Evolutionary conservation across 2,329 filamentous ascomycete genomes (phyloP).

Genomic region (Tricladium varicosporioides): DNA sequence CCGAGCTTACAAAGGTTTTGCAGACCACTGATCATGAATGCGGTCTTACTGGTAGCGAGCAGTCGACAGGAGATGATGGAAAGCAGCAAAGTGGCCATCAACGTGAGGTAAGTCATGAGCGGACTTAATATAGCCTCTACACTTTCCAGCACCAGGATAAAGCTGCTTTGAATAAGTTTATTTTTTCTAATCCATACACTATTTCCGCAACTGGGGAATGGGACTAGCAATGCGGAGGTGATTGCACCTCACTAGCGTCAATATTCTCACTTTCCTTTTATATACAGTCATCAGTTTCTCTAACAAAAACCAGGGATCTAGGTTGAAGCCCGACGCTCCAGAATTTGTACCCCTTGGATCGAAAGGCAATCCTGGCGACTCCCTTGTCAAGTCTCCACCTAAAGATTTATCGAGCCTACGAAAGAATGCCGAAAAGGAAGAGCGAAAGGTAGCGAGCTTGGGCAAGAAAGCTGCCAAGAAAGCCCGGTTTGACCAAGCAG

Average conservation of each 20-base stretch:
- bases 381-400: slow-evolving; percentile 7
- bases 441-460: slow-evolving; percentile 21
- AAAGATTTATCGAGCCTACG: slow-evolving; percentile 22
- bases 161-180: neutral
- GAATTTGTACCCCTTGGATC: slow-evolving; percentile 36
- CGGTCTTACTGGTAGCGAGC: slow-evolving; percentile 3
- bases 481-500: slow-evolving; percentile 3
- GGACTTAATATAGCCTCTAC: slow-evolving; percentile 2
- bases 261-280: neutral
- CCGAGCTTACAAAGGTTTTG: slow-evolving; percentile 19
- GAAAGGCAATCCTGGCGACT: slow-evolving; percentile 4
- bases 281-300: neutral
- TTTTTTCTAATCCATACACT: too few species aligned
- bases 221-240: neutral
- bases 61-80: slow-evolving; percentile 9
- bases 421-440: slow-evolving; percentile 23
- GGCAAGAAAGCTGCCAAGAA: slow-evolving; percentile 25
- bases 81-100: slow-evolving; percentile 15
- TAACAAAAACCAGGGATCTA: slow-evolving; percentile 27
- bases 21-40: slow-evolving; percentile 13
- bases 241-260: neutral
- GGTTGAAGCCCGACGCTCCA: slow-evolving; percentile 40
- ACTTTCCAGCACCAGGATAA: neutral
- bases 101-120: slow-evolving; percentile 28
- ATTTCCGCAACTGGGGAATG: neutral